Conservation (phyloP, 805 yeast species). For the Saccharomycopsis sp. region DNA sequence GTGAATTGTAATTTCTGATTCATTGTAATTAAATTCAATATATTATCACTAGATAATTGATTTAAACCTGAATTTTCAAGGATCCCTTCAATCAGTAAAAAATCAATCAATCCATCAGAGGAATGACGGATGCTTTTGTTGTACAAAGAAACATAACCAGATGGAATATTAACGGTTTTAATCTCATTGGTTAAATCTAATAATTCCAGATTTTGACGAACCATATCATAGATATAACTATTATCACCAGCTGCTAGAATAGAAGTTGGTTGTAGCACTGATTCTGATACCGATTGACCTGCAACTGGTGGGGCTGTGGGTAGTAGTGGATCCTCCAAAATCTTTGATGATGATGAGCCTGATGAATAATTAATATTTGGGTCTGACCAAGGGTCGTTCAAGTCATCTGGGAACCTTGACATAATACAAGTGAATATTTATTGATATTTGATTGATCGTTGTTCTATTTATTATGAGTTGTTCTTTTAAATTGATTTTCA, state of each 20-base stretch:
- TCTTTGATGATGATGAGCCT: slow-evolving; percentile 1
- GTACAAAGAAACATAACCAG: slow-evolving; percentile 8
- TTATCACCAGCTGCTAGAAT: neutral
- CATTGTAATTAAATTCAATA: slow-evolving; percentile 15
- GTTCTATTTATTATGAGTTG: too few species aligned
- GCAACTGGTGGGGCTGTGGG: neutral
- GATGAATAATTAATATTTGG: too few species aligned
- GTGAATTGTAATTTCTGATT: slow-evolving; percentile 12
- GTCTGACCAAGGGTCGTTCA: slow-evolving; percentile 20
- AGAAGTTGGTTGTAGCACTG: neutral
- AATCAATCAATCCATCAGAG: slow-evolving; percentile 15
- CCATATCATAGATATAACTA: slow-evolving; percentile 11
- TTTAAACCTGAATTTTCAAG: slow-evolving; percentile 17
- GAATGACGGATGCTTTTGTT: slow-evolving; percentile 5
- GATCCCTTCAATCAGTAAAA: slow-evolving; percentile 7
- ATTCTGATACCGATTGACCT: neutral
- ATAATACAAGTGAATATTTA: too few species aligned
- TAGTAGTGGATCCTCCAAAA: neutral
- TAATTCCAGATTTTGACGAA: slow-evolving; percentile 17
- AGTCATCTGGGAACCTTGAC: slow-evolving; percentile 16
- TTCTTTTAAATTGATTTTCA: too few species aligned
- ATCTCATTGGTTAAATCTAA: slow-evolving; percentile 1
- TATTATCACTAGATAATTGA: slow-evolving; percentile 18
- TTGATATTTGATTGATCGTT: too few species aligned
- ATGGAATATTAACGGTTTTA: slow-evolving; percentile 3